Evolutionary conservation across 2,329 filamentous ascomycete species (phyloP), one percentile per base, ranked within the genome.

Genomic region (Juglanconis juglandina): DNA sequence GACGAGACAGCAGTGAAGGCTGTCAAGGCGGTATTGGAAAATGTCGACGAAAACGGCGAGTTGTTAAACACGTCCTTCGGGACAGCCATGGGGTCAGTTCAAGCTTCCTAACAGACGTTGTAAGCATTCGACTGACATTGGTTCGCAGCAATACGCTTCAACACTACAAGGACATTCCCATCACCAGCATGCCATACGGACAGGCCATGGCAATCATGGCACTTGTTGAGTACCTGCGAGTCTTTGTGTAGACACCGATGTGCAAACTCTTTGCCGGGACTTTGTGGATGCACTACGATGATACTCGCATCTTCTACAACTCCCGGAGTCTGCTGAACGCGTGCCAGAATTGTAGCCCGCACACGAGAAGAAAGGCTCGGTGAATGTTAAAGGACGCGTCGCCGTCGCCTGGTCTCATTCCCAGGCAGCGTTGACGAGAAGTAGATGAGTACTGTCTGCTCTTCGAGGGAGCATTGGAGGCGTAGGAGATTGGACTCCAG

Each of bases 121-220:
- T 3, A 3, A 9, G 17, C n/a, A 6, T 1, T 13, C 5, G 48
- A 34, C 58, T 63, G 34, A 58, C n/a, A 4, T 10, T 33, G 9
- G 24, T 33, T 33, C 4, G 33, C 39, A 61, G 58, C 5, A 79
- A 84, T 65, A 81, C 82, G 60, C 72, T 92, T 69, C 84, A 92
- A 74, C 88, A 91, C 71, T 93, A 94, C 69, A 88, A 89, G 72
- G 83, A 90, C 64, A 92, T 94, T 60, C 81, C 86, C 1, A 75
- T 87, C 63, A 94, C 90, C 2, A 88, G 87, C 66, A 94, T 93
- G 90, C 90, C 90, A 6, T 93, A 93, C 67, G 90, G 90, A 0
- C 90, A 93, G 72, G 88, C 89, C 0, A 92, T 93, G 90, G 90
- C 88, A 0, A 91, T 92, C 64, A 92, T 93, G 87, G 87, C 88